A percentile compares a stretch with the other conserved stretches of the same genome.
Evolutionary conservation across 163 green algal genomes (phyloP).

Genomic region (Prototheca wickerhamii): DNA sequence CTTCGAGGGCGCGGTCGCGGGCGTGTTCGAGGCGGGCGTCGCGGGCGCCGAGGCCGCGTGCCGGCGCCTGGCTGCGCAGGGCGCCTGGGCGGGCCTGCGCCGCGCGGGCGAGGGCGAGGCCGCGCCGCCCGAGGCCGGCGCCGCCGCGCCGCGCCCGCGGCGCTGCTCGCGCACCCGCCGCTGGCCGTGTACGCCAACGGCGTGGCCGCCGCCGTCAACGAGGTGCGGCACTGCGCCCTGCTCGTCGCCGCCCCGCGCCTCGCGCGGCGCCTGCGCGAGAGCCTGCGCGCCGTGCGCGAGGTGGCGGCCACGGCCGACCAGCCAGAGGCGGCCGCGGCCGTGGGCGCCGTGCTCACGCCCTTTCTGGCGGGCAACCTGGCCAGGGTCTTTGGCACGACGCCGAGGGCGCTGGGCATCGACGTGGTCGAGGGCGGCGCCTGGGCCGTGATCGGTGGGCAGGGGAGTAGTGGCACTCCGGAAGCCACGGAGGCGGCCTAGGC

Average conservation of each 20-base stretch:
- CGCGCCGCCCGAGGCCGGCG: background rate
- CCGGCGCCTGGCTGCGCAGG: background rate
- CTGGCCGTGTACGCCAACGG: conserved; percentile 89
- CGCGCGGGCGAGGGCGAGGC: background rate
- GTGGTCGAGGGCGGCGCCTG: no score
- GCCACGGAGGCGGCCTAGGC: no score
- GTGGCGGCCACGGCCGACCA: background rate
- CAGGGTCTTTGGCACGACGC: background rate
- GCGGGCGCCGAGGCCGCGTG: background rate
- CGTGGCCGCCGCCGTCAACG: conserved; percentile 83
- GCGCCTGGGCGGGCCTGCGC: background rate
- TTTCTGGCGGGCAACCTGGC: background rate
- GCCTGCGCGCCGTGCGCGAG: conserved; percentile 1
- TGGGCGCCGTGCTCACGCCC: background rate
- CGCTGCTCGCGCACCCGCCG: conserved; percentile 82
- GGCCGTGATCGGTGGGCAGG: no score
- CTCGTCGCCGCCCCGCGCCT: conserved; percentile 6
- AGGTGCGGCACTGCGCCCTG: conserved; percentile 88
- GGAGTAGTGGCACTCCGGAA: no score
- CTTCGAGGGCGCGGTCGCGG: conserved; percentile 68
- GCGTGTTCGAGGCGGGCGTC: conserved; percentile 39
- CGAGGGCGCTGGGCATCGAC: background rate
- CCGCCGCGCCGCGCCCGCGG: conserved; percentile 47
- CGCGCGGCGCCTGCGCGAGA: conserved; percentile 16
- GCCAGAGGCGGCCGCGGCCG: background rate